These are phyloP conservation scores for Synchytrium microbalum DNA, from an alignment of 371 early-diverging fungal genomes.

Conservation along the genomic window DNA sequence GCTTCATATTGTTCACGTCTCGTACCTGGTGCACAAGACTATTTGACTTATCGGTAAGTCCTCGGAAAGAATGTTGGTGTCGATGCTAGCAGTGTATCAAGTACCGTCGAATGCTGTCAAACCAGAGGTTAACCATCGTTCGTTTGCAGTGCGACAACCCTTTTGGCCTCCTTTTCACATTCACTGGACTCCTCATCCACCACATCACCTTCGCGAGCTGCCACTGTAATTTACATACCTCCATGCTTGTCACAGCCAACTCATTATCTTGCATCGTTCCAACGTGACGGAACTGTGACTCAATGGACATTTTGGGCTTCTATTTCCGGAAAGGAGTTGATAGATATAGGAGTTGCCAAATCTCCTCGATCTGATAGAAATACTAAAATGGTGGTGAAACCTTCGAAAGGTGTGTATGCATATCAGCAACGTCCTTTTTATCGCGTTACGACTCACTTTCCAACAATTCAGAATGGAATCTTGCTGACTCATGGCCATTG, in stretches of 20 bases:
- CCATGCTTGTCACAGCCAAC: background rate
- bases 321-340: background rate
- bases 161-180: background rate
- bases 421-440: background rate
- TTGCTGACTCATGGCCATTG: background rate
- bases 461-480: background rate
- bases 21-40: background rate
- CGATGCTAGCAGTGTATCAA: too few relatives aligned
- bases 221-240: background rate
- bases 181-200: background rate
- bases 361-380: background rate
- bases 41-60: background rate
- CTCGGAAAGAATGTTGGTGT: too few relatives aligned
- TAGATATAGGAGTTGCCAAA: background rate
- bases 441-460: background rate
- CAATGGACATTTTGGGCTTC: background rate
- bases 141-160: background rate
- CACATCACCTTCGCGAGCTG: background rate
- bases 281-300: background rate
- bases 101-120: too few relatives aligned
- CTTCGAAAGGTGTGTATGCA: background rate
- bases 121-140: too few relatives aligned
- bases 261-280: background rate
- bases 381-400: background rate
- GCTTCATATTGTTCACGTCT: constrained; percentile 1